Percentiles rank a stretch among this genome's conserved stretches.
These are phyloP conservation scores for Eimeria acervulina DNA, from an alignment of 169 alveolate species.

Conservation along the genomic window DNA sequence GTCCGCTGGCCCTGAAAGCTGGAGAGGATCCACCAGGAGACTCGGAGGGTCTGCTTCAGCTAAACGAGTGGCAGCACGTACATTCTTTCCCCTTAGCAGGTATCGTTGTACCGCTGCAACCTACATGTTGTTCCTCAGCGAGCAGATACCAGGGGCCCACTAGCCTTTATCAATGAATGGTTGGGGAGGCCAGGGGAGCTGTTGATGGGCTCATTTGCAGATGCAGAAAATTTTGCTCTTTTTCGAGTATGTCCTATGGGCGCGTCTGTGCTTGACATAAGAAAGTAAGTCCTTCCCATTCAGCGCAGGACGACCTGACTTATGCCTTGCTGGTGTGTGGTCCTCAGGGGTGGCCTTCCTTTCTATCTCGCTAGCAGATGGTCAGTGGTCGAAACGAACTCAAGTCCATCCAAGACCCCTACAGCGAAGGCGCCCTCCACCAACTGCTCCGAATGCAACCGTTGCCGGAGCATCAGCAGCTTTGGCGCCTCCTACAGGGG, in stretches of 20 bases:
- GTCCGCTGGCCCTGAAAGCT: conserved; percentile 55
- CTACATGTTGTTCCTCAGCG: neutral
- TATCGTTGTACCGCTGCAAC: neutral
- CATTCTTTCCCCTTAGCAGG: conserved; percentile 63
- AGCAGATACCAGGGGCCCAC: neutral
- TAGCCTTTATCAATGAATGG: neutral
- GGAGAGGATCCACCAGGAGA: conserved; percentile 70
- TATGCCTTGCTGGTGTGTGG: neutral
- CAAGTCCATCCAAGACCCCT: conserved; percentile 60
- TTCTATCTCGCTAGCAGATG: conserved; percentile 55
- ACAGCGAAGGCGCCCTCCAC: conserved; percentile 21
- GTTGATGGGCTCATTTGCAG: neutral
- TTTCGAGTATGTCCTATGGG: neutral
- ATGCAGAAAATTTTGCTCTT: neutral
- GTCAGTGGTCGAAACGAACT: conserved; percentile 44
- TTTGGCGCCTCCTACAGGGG: neutral
- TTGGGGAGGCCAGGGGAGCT: neutral
- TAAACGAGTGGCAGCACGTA: conserved; percentile 32
- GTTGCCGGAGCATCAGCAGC: conserved; percentile 1
- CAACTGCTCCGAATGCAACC: neutral
- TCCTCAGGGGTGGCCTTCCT: conserved; percentile 73
- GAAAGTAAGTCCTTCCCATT: too few species aligned
- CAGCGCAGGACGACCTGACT: neutral
- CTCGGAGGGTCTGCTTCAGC: conserved; percentile 61
- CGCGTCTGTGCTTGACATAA: neutral